Base-by-base conservation (phyloP, 2,329 filamentous ascomycete species). In the Chrysosporium keratinophilum region DNA sequence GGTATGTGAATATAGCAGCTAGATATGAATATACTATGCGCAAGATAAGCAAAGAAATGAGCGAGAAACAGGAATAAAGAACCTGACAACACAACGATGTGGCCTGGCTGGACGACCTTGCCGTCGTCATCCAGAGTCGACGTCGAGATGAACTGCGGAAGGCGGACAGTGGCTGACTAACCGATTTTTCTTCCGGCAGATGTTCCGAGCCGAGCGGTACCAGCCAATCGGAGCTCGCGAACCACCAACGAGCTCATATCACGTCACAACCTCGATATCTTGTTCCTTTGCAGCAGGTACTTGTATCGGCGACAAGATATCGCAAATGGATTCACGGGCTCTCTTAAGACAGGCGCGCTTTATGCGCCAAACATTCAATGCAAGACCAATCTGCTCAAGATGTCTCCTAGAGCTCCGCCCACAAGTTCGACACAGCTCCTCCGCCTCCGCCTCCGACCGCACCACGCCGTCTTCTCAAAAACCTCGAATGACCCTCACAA, bases 401-500 rank as follows among this genome's bases (percentile, higher is more conserved):
- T 57, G 52, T 43, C 44, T 53, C 14, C 39, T 42, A 6, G n/a
- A 17, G 1, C n/a, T 37, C 14, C 47, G 37, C 33, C 34, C 41
- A 23, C 6, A n/a, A 40, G 28, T 35, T 17, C 52, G 44, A 19
- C 14, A 51, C 28, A 33, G 14, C 15, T 51, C 49, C 39, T 37
- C 37, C 3, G 19, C 20, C 20, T 37, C 63, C 31, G 19, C 14
- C 12, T 28, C 63, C 31, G 55, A 58, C 28, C 57, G 59, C 5
- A 43, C 55, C 2, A 31, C 54, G 31, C 31, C 35, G 41, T 45
- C 57, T 39, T 34, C 52, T 23, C 37, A 61, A 6, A 69, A 69
- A 55, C 64, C 66, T 64, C 65, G 64, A 57, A 74, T 84, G 66
- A 77, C 83, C 9, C 74, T 93, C 45, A 87, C 82, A 31, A 71